Conservation (phyloP, 345 rosid genomes). For the Populus alba region DNA sequence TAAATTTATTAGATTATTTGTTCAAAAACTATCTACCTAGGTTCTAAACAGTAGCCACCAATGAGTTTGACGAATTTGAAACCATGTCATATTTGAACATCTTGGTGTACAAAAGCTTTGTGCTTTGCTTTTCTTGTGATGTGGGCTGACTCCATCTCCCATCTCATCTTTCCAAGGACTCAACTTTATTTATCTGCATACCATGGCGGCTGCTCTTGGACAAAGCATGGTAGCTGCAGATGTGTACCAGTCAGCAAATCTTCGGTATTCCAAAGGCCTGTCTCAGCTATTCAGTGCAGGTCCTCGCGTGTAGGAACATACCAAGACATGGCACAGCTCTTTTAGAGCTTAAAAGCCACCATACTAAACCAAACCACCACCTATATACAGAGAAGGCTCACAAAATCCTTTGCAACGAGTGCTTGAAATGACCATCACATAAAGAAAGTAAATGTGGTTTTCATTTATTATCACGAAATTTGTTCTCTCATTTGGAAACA, state of each 20-base stretch:
- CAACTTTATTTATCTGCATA: too few relatives aligned
- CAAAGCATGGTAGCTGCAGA: not conserved
- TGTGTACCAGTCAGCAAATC: not conserved
- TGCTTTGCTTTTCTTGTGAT: not conserved
- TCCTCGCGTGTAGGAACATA: not conserved
- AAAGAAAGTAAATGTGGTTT: not conserved
- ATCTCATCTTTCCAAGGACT: not conserved
- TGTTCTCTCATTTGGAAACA: not conserved
- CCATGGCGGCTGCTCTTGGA: not conserved
- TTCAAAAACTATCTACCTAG: too few relatives aligned
- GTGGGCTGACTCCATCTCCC: not conserved
- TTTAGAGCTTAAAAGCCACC: not conserved
- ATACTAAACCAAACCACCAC: not conserved
- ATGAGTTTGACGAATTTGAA: not conserved
- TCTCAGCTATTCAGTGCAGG: not conserved
- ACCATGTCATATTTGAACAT: not conserved
- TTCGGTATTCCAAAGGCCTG: not conserved
- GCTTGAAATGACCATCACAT: not conserved
- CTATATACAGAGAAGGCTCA: not conserved
- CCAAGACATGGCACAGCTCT: not conserved
- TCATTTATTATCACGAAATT: not conserved
- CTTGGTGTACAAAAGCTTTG: not conserved
- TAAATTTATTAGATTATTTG: not conserved
- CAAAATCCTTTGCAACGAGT: not conserved
- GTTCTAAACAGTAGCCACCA: not conserved